These are phyloP conservation scores for Cyberlindnera japonica DNA, from an alignment of 805 yeast species.

Conservation along the genomic window DNA sequence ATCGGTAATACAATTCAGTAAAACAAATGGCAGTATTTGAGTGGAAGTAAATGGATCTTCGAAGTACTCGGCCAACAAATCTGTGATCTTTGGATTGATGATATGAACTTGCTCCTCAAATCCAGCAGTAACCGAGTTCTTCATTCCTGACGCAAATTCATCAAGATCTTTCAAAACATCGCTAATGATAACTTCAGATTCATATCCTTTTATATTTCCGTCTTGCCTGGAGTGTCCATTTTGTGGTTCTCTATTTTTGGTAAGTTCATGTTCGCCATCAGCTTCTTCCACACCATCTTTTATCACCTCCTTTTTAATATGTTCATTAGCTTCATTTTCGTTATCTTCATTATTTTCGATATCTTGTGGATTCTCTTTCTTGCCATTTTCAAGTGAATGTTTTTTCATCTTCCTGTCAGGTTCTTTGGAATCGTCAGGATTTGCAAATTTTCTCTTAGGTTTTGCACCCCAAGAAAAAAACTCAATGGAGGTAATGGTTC, in stretches of 20 bases:
- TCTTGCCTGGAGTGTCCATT: background rate
- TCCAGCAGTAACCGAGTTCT: background rate
- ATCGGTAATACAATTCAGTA: constrained; percentile 10
- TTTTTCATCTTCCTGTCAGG: no score
- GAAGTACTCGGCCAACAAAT: constrained; percentile 1
- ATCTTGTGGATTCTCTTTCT: no score
- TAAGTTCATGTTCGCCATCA: background rate
- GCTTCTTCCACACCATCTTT: background rate
- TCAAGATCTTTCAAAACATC: background rate
- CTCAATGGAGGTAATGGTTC: no score
- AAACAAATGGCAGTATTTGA: constrained; percentile 5
- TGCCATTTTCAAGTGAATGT: no score
- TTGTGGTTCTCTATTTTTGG: background rate
- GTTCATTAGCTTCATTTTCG: no score
- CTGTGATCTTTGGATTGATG: background rate
- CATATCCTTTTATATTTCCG: background rate
- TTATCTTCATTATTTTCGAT: no score
- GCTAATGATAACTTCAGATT: background rate
- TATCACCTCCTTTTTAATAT: no score
- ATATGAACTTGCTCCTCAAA: background rate
- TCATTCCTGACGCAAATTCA: background rate
- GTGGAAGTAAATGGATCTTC: constrained; percentile 1
- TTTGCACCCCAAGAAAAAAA: no score
- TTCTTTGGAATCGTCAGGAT: no score
- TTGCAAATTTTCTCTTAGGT: no score